Evolutionary conservation across 768 basidiomycete species (phyloP), one percentile per base, ranked within the genome.

Genomic region (Lentinula sp.): DNA sequence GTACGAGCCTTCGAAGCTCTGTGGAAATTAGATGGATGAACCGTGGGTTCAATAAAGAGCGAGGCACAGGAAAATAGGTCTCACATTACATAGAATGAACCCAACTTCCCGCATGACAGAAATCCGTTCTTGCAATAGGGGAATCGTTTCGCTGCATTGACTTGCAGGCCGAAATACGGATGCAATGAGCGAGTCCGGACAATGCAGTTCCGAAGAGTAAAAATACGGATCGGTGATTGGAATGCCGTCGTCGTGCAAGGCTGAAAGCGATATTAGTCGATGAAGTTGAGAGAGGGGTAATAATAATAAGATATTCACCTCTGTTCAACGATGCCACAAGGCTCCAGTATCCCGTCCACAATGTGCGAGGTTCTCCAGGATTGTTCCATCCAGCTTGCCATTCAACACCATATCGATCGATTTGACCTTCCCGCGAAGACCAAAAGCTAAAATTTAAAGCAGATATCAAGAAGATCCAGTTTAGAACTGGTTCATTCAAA

Each of bases 381-480:
- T 46, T 34, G 13, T 72, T 74, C 89, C 91, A 93, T 1, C 85
- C 83, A 7, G 78, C 72, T 57, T 84, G 78, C 92, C 93, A 95
- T 66, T 86, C 80, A 2, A 95, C 85, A 21, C 88, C 91, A 68
- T 85, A 96, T 31, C 91, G 79, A 37, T 82, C 84, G 3, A 75
- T 65, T 5, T 65, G 71, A 0, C 84, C 83, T 63, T 87, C 84
- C 45, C 73, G 78, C 68, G 87, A 85, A 0, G 88, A 93, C 94
- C 95, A 95, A 71, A 92, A 96, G 67, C 83, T 90, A 72, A 92
- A 96, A 71, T 93, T 96, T 55, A 93, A 80, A 15, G 87, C 82
- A 2, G 89, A 93, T 45, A 95, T 86, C 62, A 91, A 82, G 73
- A 95, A 95, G 61, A 95, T 87, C 93, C 93, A 95, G 73, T 94